Conservation (phyloP, 192 early-diverging fungal species). For the Podila epicladia region DNA sequence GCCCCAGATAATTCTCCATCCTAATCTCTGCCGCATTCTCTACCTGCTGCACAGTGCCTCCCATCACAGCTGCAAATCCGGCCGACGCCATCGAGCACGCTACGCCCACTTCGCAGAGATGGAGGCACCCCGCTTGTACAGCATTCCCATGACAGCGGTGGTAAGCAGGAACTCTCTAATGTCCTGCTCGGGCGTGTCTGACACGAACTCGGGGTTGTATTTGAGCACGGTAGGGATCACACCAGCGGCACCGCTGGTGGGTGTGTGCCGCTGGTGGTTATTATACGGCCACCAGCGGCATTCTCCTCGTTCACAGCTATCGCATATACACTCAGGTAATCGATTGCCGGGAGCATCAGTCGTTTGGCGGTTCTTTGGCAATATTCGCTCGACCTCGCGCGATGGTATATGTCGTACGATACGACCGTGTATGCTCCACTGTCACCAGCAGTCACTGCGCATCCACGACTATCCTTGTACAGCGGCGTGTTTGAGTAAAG, state of each 20-base stretch:
- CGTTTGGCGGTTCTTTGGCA: slow-evolving; percentile 62
- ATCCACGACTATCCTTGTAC: slow-evolving; percentile 25
- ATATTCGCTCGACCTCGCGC: slow-evolving; percentile 37
- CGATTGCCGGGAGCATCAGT: slow-evolving; percentile 81
- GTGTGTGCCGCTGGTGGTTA: slow-evolving; percentile 98
- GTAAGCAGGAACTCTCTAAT: slow-evolving; percentile 94
- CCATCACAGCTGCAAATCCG: slow-evolving; percentile 95
- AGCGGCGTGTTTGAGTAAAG: slow-evolving; percentile 59
- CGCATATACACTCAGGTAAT: slow-evolving; percentile 93
- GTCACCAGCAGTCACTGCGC: not conserved
- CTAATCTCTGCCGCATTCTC: slow-evolving; percentile 98
- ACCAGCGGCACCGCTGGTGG: slow-evolving; percentile 96
- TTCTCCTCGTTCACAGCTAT: slow-evolving; percentile 98
- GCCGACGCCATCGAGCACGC: slow-evolving; percentile 97
- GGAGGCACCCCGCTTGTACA: slow-evolving; percentile 94
- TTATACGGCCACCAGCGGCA: slow-evolving; percentile 83
- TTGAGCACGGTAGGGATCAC: slow-evolving; percentile 95
- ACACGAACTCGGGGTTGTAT: slow-evolving; percentile 95
- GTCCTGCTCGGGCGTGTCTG: slow-evolving; percentile 81
- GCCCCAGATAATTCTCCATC: slow-evolving; percentile 88
- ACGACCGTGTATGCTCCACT: not conserved
- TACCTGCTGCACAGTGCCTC: slow-evolving; percentile 86
- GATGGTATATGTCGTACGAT: not conserved
- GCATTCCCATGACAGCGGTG: slow-evolving; percentile 93
- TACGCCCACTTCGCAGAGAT: slow-evolving; percentile 96